Base-by-base conservation (phyloP, 2,329 filamentous ascomycete genomes). In the Onygenales sp. region DNA sequence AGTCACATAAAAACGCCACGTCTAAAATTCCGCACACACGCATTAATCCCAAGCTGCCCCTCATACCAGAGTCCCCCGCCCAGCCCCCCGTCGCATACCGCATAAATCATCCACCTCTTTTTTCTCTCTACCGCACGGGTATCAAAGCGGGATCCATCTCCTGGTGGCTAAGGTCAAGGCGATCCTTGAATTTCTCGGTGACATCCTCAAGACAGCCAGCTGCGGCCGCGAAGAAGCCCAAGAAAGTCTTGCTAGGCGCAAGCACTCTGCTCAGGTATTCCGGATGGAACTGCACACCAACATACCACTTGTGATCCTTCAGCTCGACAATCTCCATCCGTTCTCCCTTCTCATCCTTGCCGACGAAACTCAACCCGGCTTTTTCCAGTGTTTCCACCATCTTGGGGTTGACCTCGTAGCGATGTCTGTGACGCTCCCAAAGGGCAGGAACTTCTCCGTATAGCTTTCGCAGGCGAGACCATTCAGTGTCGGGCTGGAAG, bases 391-490 rank as follows among this genome's bases (percentile, higher is more conserved):
- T 72, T 3, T 85, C 81, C 51, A 94, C 81, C 64, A 85, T 85
- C 9, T 82, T 79, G 0, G 90, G 89, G 72, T 95, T 95, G 59
- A 95, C 87, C 73, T 95, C 90, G 67, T 95, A 95, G 39, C 89
- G 82, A 71, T 95, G 90, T 56, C 90, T 83, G 69, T 95, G 90
- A 50, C 90, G 82, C 75, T 95, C 90, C 55, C 78, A 71, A 43
- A 86, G 78, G 14, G 72, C 68, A 1, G 71, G 56, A 49, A 64
- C 73, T 2, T 74, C 70, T 3, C 84, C 85, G 68, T 95, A 95
- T 8, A 95, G 73, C 7, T 80, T 79, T 13, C 89, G 84, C 31
- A 95, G 78, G 60, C 84, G 84, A 54, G 83, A 87, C 87, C 87
- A 93, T 63, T 92, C 85, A 44, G 79, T 87, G 52, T 80, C 82